A percentile compares a stretch with the other conserved stretches of the same genome.
Evolutionary conservation across 352 stramenopile species (phyloP).

Genomic region (Globisporangium perplexum): DNA sequence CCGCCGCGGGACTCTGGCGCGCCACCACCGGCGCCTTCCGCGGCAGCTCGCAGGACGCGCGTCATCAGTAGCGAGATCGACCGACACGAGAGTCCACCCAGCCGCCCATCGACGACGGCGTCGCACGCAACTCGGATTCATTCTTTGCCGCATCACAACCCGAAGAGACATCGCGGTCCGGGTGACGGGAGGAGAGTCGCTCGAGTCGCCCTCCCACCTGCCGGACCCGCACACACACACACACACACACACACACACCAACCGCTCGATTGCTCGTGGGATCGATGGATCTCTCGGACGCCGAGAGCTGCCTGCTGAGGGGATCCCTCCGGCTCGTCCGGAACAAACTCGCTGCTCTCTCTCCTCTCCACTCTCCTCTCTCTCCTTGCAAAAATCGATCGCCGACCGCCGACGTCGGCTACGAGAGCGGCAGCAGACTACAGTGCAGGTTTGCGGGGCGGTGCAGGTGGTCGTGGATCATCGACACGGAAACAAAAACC

Average conservation of each 20-base stretch:
- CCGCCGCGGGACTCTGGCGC: conserved; percentile 37
- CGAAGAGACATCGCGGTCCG: not conserved
- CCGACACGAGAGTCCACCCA: not conserved
- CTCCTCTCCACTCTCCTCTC: not conserved
- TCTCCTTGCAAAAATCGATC: not conserved
- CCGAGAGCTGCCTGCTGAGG: conserved; percentile 2
- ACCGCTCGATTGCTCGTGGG: not conserved
- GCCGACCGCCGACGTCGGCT: conserved; percentile 10
- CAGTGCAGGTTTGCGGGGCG: conserved; percentile 76
- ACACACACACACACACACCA: no score
- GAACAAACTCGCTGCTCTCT: not conserved
- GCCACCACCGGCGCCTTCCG: conserved; percentile 42
- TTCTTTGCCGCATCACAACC: conserved; percentile 2
- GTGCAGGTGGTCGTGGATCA: conserved; percentile 74
- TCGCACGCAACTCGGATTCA: conserved; percentile 1
- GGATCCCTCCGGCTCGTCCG: not conserved
- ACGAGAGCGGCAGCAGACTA: conserved; percentile 70
- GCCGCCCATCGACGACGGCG: not conserved
- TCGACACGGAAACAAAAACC: conserved; percentile 82
- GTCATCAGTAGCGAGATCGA: not conserved
- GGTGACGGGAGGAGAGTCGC: not conserved
- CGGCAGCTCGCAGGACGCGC: not conserved
- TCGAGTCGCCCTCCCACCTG: not conserved
- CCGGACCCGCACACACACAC: conserved; percentile 7
- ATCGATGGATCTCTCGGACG: conserved; percentile 4